Evolutionary conservation across 1,284 basidiomycete genomes (phyloP).

Genomic region (Marasmius fiardii): DNA sequence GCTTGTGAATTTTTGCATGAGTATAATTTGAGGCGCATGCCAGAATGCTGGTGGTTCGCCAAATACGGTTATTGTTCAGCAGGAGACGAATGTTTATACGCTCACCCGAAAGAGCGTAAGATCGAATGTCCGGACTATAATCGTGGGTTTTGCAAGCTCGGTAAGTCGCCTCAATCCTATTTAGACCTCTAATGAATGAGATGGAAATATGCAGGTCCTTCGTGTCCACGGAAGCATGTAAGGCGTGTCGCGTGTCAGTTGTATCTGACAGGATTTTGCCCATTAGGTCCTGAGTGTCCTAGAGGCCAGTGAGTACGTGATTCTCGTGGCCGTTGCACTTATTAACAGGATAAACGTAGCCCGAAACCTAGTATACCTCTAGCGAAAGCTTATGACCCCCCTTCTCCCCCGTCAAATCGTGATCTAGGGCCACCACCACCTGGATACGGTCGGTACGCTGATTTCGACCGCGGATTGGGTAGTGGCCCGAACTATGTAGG

Average conservation of each 20-base stretch:
- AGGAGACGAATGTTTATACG: conserved; percentile 97
- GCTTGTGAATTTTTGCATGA: conserved; percentile 99
- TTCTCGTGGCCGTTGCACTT: conserved; percentile 9
- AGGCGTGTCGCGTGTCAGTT: conserved; percentile 87
- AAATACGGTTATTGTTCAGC: conserved; percentile 98
- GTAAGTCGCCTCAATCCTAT: conserved; percentile 38
- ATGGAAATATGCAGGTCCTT: conserved; percentile 58
- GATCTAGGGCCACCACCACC: conserved; percentile 90
- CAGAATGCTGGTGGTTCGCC: conserved; percentile 99
- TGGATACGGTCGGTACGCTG: conserved; percentile 83
- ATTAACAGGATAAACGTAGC: conserved; percentile 34
- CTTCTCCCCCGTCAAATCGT: conserved; percentile 68
- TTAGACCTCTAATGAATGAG: background rate
- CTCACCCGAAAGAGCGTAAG: conserved; percentile 92
- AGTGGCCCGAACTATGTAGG: conserved; percentile 27
- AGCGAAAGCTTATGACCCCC: conserved; percentile 77
- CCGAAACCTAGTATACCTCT: conserved; percentile 74
- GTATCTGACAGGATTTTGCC: conserved; percentile 95
- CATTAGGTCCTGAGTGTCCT: conserved; percentile 87
- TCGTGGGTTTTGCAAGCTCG: conserved; percentile 92
- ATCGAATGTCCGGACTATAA: conserved; percentile 96
- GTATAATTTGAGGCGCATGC: conserved; percentile 97
- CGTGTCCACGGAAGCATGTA: conserved; percentile 91
- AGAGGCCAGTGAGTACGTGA: conserved; percentile 79
- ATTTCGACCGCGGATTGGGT: conserved; percentile 63